Evolutionary conservation across 2,329 filamentous ascomycete species (phyloP).

Genomic region (Cladobotryum protrusum): DNA sequence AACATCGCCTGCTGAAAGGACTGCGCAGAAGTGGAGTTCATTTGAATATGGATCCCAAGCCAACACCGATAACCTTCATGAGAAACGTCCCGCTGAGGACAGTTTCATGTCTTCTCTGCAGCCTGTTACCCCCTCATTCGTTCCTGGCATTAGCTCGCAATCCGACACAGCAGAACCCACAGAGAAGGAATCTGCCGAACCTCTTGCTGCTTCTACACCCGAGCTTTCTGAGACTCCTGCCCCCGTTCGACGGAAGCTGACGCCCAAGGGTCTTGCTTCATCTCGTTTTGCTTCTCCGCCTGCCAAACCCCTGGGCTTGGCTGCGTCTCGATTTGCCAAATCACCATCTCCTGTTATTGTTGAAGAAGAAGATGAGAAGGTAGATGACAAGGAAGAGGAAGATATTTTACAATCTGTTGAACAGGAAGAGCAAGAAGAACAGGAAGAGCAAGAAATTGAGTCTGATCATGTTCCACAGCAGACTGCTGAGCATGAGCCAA

Average conservation of each 20-base stretch:
- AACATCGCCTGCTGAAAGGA: constrained; percentile 43
- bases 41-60: constrained; percentile 52
- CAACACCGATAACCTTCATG: constrained; percentile 23
- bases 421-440: constrained; percentile 12
- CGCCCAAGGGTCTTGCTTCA: constrained; percentile 31
- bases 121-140: constrained; percentile 65
- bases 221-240: constrained; percentile 16
- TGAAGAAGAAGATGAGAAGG: constrained; percentile 16
- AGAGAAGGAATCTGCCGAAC: constrained; percentile 17
- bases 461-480: constrained; percentile 12
- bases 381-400: constrained; percentile 17
- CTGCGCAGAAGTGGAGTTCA: constrained; percentile 42
- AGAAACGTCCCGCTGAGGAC: constrained; percentile 29
- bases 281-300: constrained; percentile 45
- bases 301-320: constrained; percentile 36
- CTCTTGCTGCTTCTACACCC: constrained; percentile 16
- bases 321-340: constrained; percentile 39
- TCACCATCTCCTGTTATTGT: constrained; percentile 27
- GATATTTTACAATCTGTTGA: constrained; percentile 25
- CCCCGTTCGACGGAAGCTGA: constrained; percentile 25
- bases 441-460: constrained; percentile 13
- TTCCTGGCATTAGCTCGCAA: constrained; percentile 34
- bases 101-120: constrained; percentile 38
- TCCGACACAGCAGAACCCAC: constrained; percentile 16
- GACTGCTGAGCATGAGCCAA: constrained; percentile 22